Evolutionary conservation across 1,284 basidiomycete species (phyloP), one percentile per base, ranked within the genome.

Genomic region (Ustilago trichophora): DNA sequence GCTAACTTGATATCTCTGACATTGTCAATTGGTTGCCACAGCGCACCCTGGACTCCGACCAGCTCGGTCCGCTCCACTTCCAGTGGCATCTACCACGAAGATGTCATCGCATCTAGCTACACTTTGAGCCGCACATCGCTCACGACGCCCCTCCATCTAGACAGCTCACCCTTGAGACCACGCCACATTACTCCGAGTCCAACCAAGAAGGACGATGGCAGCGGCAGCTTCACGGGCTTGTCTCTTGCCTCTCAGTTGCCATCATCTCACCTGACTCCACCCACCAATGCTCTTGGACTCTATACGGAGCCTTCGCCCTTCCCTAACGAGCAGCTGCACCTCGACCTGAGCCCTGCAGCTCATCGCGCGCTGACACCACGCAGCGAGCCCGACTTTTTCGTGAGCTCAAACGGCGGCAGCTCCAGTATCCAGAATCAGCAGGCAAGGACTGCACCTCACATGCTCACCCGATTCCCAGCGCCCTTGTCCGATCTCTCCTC

Each of bases 31-130:
- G 11, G 2, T 11, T n/a, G 2, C 19, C 21, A 27, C 34, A 51
- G 42, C 26, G 24, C 31, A n/a, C 35, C 47, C 9, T 43, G 49
- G 52, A 57, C 60, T 16, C 60, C 60, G 3, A 64, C 53, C 29
- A 64, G 60, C 60, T 64, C 53, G 26, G 25, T 64, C 1, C 60
- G 60, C 16, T 56, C 53, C 25, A 64, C 60, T 4, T 52, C 48
- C 22, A 33, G 15, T 15, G 35, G 18, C 10, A 15, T 27, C 13
- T 27, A 38, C 4, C 37, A 34, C n/a, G 44, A 26, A 3, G 40
- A 56, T 5, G 19, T 35, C 38, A 25, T 37, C 18, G 29, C 34
- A 6, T 29, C 35, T 24, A 47, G 41, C 45, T 32, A 32, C 31
- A 18, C 27, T 1, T 36, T 26, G 16, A 45, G 40, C 32, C 45